phyloP scores from a whole-genome alignment of 2,329 filamentous ascomycete species.

The Hansfordia pulvinata region DNA sequence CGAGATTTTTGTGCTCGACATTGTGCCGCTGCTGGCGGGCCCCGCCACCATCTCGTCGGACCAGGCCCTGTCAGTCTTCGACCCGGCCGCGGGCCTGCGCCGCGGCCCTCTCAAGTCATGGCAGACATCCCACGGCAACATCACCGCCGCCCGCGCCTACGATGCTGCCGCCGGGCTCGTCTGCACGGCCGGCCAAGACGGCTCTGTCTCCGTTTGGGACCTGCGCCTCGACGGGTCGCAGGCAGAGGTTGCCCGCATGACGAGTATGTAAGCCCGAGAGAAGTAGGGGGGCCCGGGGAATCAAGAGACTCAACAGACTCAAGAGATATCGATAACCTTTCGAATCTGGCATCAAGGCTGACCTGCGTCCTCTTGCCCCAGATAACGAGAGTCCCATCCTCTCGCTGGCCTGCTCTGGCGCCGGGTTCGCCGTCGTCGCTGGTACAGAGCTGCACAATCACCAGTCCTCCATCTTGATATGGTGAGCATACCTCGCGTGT shows the following conservation, averaged over 20 bases:
- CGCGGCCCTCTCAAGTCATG: slow-evolving; percentile 33
- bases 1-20: slow-evolving; percentile 43
- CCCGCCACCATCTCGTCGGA: slow-evolving; percentile 57
- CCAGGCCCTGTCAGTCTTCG: slow-evolving; percentile 53
- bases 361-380: no score
- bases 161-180: slow-evolving; percentile 38
- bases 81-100: slow-evolving; percentile 42
- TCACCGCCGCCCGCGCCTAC: slow-evolving; percentile 47
- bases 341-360: no score
- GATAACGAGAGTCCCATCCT: slow-evolving; percentile 39
- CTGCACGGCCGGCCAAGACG: slow-evolving; percentile 60
- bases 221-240: slow-evolving; percentile 29
- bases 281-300: slow-evolving; percentile 8
- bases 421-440: slow-evolving; percentile 48
- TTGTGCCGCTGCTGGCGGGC: slow-evolving; percentile 33
- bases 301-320: slow-evolving; percentile 3
- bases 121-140: slow-evolving; percentile 41
- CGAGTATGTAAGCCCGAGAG: slow-evolving; percentile 26
- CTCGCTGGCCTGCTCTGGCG: slow-evolving; percentile 47
- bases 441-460: slow-evolving; percentile 61
- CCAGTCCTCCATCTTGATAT: slow-evolving; percentile 46
- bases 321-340: no score
- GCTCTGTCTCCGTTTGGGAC: slow-evolving; percentile 54
- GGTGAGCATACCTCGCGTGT: slow-evolving; percentile 31
- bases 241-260: slow-evolving; percentile 28